A percentile compares a stretch with the other conserved stretches of the same genome.
phyloP scores from a whole-genome alignment of 257 asterid species.

The Solanum chmielewskii region DNA sequence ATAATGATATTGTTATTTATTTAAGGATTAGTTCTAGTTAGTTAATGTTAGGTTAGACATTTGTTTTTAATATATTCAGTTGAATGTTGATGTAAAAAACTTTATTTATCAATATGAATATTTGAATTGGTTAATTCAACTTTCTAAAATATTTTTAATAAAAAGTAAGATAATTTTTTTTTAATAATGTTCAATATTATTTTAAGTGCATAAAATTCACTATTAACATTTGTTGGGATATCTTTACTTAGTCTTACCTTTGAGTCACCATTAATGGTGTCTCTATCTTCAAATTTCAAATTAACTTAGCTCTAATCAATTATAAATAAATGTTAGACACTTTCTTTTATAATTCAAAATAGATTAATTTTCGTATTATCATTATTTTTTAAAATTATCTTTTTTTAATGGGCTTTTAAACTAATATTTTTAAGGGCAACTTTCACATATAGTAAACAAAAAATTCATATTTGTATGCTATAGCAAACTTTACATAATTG shows the following conservation, averaged over 20 bases:
- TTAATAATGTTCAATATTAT: not conserved
- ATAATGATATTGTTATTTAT: too few relatives aligned
- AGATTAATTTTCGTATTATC: not conserved
- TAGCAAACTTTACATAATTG: too few relatives aligned
- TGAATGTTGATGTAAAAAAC: not conserved
- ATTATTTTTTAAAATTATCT: too few relatives aligned
- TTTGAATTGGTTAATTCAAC: not conserved
- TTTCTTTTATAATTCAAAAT: not conserved
- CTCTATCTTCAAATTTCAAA: too few relatives aligned
- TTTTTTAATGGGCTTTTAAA: too few relatives aligned
- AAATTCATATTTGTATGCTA: too few relatives aligned
- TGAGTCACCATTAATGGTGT: not conserved
- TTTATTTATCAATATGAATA: too few relatives aligned
- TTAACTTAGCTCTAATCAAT: not conserved
- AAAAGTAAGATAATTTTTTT: too few relatives aligned
- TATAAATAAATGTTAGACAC: not conserved
- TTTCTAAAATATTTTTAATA: too few relatives aligned
- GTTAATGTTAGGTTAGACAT: not conserved
- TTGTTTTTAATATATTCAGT: too few relatives aligned
- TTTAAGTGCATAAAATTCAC: not conserved
- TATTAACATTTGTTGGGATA: not conserved
- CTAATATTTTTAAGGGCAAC: not conserved
- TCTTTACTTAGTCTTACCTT: not conserved
- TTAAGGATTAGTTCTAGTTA: not conserved
- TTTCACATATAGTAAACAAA: too few relatives aligned